Base-by-base conservation (phyloP, 306 rosid species). In the Prunus mira region DNA sequence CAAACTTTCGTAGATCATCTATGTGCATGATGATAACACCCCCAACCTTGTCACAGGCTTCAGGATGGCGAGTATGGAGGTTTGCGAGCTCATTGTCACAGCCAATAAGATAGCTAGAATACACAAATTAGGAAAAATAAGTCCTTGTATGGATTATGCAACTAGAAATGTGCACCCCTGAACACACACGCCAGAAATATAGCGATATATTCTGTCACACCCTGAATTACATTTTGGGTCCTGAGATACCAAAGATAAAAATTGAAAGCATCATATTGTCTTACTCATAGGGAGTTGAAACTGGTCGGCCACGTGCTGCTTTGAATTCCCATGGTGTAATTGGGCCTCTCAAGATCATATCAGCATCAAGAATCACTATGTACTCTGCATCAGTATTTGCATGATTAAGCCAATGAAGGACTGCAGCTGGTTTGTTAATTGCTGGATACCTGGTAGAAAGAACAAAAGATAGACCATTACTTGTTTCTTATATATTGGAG, bases 401-500 rank as follows among this genome's bases (percentile, higher is more conserved):
- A 80, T 95, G 99, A 77, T 95, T 92, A 67, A 95, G 97, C 99
- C 99, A 95, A 81, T 95, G 99, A 89, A 95, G 97, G 68, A 95
- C 97, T 6, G 93, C 99, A 46, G 97, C 99, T 49, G 99, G 99
- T 82, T 95, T 95, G 86, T 95, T 95, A 78, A 95, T 95, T 69
- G 99, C 99, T 4, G 99, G 99, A 78, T 95, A 95, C 99, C 99
- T 95, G 86, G 81, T 51, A 8, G 61, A 80, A 34, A 78, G 71
- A 65, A 83, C 54, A 71, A 73, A 61, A 74, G 12, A 13, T 34
- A 47, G 55, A 64, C 5, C 27, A 14, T 28, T 63, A 34, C 22
- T 15, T 6, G 41, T 34, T 41, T 63, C 13, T 62, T 28, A 63
- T 14, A 10, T 4, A 63, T 63, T 5, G 38, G 65, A 49, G 14